Conservation (phyloP, 257 asterid species). For the Solanum acaule region DNA sequence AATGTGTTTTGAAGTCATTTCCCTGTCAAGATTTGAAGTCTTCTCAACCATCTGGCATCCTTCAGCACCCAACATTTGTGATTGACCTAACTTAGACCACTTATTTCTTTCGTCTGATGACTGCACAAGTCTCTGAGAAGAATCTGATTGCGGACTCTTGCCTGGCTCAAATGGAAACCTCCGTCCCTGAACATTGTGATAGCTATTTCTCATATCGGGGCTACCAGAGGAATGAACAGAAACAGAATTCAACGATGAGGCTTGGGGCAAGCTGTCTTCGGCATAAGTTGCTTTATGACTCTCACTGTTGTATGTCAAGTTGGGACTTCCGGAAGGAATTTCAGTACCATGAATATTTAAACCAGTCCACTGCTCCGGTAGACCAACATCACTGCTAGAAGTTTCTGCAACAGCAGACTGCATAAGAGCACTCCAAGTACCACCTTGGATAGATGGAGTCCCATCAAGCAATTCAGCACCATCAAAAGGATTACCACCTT, state of each 20-base stretch:
- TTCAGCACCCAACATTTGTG: slow-evolving; percentile 27
- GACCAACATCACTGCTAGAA: slow-evolving; percentile 44
- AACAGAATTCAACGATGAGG: slow-evolving; percentile 29
- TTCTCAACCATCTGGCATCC: slow-evolving; percentile 27
- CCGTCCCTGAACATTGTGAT: slow-evolving; percentile 24
- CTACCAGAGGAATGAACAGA: slow-evolving; percentile 16
- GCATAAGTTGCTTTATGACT: slow-evolving; percentile 24
- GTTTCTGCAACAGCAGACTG: slow-evolving; percentile 97
- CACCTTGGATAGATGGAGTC: slow-evolving; percentile 52
- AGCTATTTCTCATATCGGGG: slow-evolving; percentile 16
- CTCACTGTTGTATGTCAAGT: slow-evolving; percentile 19
- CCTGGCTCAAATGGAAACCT: slow-evolving; percentile 27
- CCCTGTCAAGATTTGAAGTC: slow-evolving; percentile 33
- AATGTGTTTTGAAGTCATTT: slow-evolving; percentile 10
- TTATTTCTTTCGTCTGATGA: slow-evolving; percentile 32
- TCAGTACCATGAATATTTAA: slow-evolving; percentile 24
- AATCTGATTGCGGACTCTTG: slow-evolving; percentile 21
- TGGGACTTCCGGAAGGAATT: slow-evolving; percentile 32
- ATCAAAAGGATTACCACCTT: slow-evolving; percentile 33
- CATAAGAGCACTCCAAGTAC: slow-evolving; percentile 99
- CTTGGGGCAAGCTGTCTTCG: slow-evolving; percentile 13
- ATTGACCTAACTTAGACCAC: slow-evolving; percentile 22
- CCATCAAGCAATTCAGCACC: slow-evolving; percentile 31
- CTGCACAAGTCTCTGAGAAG: slow-evolving; percentile 27
- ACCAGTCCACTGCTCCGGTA: slow-evolving; percentile 58